Percentiles rank a stretch among this genome's conserved stretches.
Conservation (phyloP, 1,139 yeast species). For the Candida pseudoviswanathii region DNA sequence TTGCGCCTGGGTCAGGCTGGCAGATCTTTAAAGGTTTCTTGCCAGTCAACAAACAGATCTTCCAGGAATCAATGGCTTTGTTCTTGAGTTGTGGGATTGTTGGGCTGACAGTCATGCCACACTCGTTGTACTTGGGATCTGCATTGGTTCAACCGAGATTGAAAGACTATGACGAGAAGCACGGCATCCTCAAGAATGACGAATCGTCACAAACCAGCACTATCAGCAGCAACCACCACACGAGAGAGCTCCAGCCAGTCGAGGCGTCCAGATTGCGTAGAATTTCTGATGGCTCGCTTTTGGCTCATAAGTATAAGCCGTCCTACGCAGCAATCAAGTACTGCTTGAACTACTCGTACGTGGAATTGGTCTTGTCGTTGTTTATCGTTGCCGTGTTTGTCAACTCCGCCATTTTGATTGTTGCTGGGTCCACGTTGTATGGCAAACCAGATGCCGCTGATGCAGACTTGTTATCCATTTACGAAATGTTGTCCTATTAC, state of each 20-base stretch:
- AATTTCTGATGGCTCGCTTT: constrained; percentile 39
- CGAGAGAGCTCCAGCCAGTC: constrained; percentile 19
- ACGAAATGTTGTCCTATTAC: constrained; percentile 59
- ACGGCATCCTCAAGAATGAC: constrained; percentile 29
- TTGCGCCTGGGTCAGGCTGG: constrained; percentile 35
- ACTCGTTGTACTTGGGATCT: constrained; percentile 72
- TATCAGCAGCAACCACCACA: constrained; percentile 17
- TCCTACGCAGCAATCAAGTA: constrained; percentile 67
- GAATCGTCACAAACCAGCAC: not conserved
- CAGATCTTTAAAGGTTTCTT: constrained; percentile 59
- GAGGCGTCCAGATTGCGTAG: constrained; percentile 19
- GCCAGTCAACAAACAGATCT: constrained; percentile 52
- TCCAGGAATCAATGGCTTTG: constrained; percentile 58
- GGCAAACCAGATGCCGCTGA: constrained; percentile 64
- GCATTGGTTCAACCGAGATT: constrained; percentile 75
- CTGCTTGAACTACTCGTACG: constrained; percentile 63
- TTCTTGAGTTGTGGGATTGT: constrained; percentile 73
- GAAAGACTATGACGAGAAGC: constrained; percentile 60
- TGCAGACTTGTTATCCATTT: constrained; percentile 77
- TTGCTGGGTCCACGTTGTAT: constrained; percentile 68
- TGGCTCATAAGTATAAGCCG: constrained; percentile 54
- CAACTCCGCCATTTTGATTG: constrained; percentile 71
- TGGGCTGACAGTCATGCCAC: constrained; percentile 88
- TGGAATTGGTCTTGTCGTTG: constrained; percentile 64
- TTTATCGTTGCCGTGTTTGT: constrained; percentile 76